phyloP scores from a whole-genome alignment of 2,329 filamentous ascomycete species.

The Dactylellina drechsleri region DNA sequence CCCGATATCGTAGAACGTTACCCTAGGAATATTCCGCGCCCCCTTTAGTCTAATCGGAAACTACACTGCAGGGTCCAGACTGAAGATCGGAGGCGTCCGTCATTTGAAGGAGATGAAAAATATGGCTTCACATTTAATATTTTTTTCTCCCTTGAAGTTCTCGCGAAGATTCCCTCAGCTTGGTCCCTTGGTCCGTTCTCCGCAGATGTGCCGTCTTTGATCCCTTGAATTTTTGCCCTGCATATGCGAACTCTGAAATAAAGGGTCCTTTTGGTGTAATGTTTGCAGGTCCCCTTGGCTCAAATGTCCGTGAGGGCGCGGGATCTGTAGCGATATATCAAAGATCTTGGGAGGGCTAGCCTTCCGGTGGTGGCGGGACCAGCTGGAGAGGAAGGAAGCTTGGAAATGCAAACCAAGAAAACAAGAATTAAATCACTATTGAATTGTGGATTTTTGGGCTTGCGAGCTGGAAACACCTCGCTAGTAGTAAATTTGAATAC shows the following conservation, averaged over 20 bases:
- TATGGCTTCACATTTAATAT: background rate
- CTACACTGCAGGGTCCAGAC: background rate
- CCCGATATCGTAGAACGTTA: no score
- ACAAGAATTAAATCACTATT: background rate
- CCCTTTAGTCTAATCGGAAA: no score
- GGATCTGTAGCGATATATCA: conserved; percentile 11
- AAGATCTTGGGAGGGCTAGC: background rate
- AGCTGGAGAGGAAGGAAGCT: background rate
- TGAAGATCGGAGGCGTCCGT: conserved; percentile 8
- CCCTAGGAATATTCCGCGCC: no score
- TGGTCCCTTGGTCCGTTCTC: background rate
- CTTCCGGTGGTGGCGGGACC: background rate
- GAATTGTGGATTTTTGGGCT: no score
- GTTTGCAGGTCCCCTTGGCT: background rate
- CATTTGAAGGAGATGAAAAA: conserved; percentile 12
- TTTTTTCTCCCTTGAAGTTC: background rate
- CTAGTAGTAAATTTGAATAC: no score
- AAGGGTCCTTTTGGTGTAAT: conserved; percentile 8
- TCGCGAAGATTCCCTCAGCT: background rate
- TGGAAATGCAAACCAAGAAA: background rate
- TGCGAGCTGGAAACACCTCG: no score
- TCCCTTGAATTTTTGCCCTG: background rate
- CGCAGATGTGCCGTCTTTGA: background rate
- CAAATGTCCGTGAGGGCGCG: conserved; percentile 18
- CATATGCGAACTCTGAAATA: conserved; percentile 15